Base-by-base conservation (phyloP, 768 basidiomycete species). In the Cystofilobasidium ferigula region DNA sequence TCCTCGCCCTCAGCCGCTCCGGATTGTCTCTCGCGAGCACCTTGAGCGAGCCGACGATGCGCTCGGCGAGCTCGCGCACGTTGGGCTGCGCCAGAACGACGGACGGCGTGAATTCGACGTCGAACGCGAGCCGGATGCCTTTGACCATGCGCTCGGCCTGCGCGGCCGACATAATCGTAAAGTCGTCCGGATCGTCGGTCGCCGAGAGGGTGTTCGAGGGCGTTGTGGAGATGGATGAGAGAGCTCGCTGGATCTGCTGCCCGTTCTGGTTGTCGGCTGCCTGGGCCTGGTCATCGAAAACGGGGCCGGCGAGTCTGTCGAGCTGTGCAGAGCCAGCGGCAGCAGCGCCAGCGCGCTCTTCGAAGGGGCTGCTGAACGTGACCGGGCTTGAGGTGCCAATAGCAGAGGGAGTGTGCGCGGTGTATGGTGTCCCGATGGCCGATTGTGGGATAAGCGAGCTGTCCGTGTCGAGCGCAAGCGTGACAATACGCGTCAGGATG, bases 31-130 rank as follows among this genome's bases (percentile, higher is more conserved):
- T 18, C 1, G 57, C 66, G 26, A 68, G 36, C 9, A 68, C 58
- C 36, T 53, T 42, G 26, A 58, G 71, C 36, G 74, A 72, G 3
- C 76, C 82, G 69, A 93, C 76, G 71, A 99, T 88, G 72, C 90
- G 81, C 71, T 86, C 86, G 2, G 90, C 85, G 67, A 99, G 78
- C 32, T 85, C 80, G n/a, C 84, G 82, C 72, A 97, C 75, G 76
- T 98, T 98, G 32, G 95, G 92, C 72, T 95, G 91, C 2, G 90
- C 94, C 56, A 98, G 80, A 57, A 99, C 81, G 42, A 99, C 91
- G 72, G 94, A 89, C 28, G 85, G 83, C 12, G 85, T 86, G 74
- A 91, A 86, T 72, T 98, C 93, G 45, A 97, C 86, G 30, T 81
- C 84, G 76, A 95, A 97, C 35, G 86, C 82, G 74, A 89, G 83